A percentile compares a stretch with the other conserved stretches of the same genome.
phyloP scores from a whole-genome alignment of 495 filamentous ascomycete genomes.

The Aspergillus egyptiacus region DNA sequence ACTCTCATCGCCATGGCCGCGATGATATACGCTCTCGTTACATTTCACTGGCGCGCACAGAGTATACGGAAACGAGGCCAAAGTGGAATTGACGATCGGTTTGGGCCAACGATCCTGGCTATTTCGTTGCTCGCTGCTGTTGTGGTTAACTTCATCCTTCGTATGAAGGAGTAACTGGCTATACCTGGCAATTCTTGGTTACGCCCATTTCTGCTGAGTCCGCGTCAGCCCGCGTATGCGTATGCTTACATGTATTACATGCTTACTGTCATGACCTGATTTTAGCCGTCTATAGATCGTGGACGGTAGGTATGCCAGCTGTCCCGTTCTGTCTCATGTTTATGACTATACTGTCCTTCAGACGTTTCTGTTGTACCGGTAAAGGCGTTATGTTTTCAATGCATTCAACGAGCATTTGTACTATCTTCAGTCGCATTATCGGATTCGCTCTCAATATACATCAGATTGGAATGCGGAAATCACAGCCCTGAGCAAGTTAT shows the following conservation, averaged over 20 bases:
- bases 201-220: no score
- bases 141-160: slow-evolving; percentile 87
- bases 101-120: slow-evolving; percentile 84
- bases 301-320: no score
- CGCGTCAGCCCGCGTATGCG: not conserved
- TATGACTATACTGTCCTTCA: not conserved
- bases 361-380: slow-evolving; percentile 2
- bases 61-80: slow-evolving; percentile 87
- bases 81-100: slow-evolving; percentile 92
- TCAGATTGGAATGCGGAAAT: not conserved
- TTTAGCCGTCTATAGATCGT: no score
- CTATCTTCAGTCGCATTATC: not conserved
- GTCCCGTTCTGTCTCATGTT: slow-evolving; percentile 1
- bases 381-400: slow-evolving; percentile 9
- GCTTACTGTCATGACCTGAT: not conserved
- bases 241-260: not conserved
- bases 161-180: slow-evolving; percentile 50
- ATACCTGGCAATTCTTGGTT: not conserved
- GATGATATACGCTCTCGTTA: slow-evolving; percentile 91
- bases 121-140: slow-evolving; percentile 79
- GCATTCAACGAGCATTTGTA: slow-evolving; percentile 10
- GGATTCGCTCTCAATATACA: not conserved
- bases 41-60: slow-evolving; percentile 94
- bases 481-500: no score
- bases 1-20: slow-evolving; percentile 90